phyloP scores from a whole-genome alignment of 148 eudicot genomes.

The Dianthus caryophyllus region DNA sequence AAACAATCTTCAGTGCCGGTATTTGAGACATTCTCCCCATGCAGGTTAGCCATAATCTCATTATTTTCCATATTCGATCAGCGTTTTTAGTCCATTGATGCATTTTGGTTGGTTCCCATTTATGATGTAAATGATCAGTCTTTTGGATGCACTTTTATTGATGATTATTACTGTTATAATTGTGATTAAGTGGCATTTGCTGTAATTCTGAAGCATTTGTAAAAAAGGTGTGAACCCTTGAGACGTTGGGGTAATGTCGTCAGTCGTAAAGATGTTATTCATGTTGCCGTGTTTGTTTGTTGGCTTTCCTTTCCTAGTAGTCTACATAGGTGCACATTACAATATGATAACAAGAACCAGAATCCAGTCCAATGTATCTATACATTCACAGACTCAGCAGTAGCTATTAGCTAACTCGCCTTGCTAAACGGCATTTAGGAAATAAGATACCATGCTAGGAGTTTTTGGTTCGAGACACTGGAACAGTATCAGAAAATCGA shows the following conservation, averaged over 20 bases:
- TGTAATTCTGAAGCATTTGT: no score
- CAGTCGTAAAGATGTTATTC: not conserved
- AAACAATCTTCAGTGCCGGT: not conserved
- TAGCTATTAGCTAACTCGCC: not conserved
- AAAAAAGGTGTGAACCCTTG: no score
- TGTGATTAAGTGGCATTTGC: not conserved
- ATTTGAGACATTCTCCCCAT: slow-evolving; percentile 10
- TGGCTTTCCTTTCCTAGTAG: not conserved
- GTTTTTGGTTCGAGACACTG: not conserved
- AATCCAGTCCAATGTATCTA: not conserved
- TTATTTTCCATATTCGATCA: slow-evolving; percentile 5
- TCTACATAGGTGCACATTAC: not conserved
- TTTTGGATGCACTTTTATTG: not conserved
- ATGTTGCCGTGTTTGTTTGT: not conserved
- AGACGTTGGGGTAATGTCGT: not conserved
- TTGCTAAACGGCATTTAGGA: not conserved
- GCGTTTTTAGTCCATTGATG: slow-evolving; percentile 5
- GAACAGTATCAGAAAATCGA: not conserved
- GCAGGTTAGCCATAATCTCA: slow-evolving; percentile 17
- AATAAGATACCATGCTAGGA: not conserved
- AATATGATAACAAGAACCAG: no score
- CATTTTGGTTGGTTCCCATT: not conserved
- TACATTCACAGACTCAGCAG: not conserved
- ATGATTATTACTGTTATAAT: no score
- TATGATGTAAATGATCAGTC: no score